phyloP scores from a whole-genome alignment of 176 grass and related monocot genomes.

The Rhynchospora tenuis region DNA sequence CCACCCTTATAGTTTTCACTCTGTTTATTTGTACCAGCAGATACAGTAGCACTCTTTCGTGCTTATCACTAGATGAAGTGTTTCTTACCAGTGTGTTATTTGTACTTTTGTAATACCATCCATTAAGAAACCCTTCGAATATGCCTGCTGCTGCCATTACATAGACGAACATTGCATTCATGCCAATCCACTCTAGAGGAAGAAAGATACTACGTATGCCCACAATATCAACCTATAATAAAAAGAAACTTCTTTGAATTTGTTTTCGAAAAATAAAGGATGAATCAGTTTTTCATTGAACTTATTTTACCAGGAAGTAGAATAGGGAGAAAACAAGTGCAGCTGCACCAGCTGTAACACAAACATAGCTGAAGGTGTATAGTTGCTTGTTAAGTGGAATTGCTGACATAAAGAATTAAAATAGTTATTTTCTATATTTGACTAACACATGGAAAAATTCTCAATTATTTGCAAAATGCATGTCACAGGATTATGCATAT shows the following conservation, averaged over 20 bases:
- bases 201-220: constrained; percentile 31
- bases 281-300: background rate
- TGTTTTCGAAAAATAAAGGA: background rate
- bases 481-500: background rate
- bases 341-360: constrained; percentile 70
- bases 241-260: background rate
- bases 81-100: constrained; percentile 81
- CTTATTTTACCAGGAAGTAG: constrained; percentile 60
- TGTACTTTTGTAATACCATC: constrained; percentile 78
- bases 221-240: constrained; percentile 59
- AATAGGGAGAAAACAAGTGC: constrained; percentile 56
- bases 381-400: constrained; percentile 92
- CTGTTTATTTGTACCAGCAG: background rate
- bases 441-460: background rate
- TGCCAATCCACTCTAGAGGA: constrained; percentile 73
- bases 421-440: background rate
- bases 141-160: constrained; percentile 88
- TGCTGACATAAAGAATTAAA: constrained; percentile 29
- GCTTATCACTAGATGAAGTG: background rate
- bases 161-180: constrained; percentile 96
- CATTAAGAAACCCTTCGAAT: constrained; percentile 95
- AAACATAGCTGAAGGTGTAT: constrained; percentile 80
- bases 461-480: background rate
- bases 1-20: background rate
- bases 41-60: background rate